Evolutionary conservation across 176 grass and related monocot genomes (phyloP), one percentile per base, ranked within the genome.

Genomic region (Miscanthus lutarioriparius): DNA sequence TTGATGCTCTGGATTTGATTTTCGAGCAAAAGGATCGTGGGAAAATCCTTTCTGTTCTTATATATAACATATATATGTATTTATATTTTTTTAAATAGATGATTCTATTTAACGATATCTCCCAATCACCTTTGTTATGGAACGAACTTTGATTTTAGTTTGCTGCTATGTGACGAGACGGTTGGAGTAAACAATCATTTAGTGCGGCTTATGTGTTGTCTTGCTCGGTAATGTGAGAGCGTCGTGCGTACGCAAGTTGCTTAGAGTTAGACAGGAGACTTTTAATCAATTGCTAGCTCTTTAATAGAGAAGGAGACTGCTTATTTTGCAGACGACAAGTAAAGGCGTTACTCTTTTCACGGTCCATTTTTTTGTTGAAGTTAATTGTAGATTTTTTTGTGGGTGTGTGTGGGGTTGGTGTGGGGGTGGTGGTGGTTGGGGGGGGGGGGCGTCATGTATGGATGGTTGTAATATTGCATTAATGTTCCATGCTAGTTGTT

Each of bases 401-500:
- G 53, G 56, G 56, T 53, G 49, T 53, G 49, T 53, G 49, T 53
- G 16, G 1, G 49, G 36, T 37, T 15, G 17, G 28, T 1, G 28
- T 19, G 3, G 48, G 4, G 15, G 47, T 5, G 47, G 15, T 1
- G 47, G 47, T 3, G 47, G 47, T 0, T 0, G 13, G 3, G 14
- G 45, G 3, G 7, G 7, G 6, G 20, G 53, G 23, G 2, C 19
- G 43, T 70, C 45, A 40, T 47, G 83, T 61, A 39, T 61, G 45
- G 63, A 28, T 23, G 36, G 11, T 70, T 5, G 26, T 64, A 49
- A 30, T 85, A 76, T 59, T 77, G 26, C 63, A 69, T 51, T n/a
- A 76, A 8, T 45, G 56, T 33, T 78, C 37, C 66, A 71, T 38
- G 40, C 32, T 63, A 25, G 65, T 85, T 87, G 78, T 69, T 82